Percentiles rank a stretch among this genome's conserved stretches.
These are phyloP conservation scores for Xylariaceae sp. DNA, from an alignment of 2,329 filamentous ascomycete species.

Conservation along the genomic window DNA sequence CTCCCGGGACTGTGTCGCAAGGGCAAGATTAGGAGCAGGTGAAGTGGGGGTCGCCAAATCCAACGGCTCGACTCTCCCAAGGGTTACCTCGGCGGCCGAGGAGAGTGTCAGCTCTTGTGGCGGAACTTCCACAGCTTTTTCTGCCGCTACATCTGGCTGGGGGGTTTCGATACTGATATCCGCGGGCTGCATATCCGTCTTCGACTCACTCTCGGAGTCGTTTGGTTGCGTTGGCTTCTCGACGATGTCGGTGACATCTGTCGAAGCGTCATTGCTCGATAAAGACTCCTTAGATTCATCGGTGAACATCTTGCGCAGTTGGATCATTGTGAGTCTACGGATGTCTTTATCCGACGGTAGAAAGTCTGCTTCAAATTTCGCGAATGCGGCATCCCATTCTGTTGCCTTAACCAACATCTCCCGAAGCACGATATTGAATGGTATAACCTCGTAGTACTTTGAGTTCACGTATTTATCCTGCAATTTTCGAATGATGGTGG, in stretches of 20 bases:
- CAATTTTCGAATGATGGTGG: conserved; percentile 67
- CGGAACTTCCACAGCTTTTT: conserved; percentile 11
- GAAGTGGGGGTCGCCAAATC: conserved; percentile 43
- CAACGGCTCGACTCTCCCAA: conserved; percentile 45
- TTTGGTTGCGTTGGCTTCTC: conserved; percentile 41
- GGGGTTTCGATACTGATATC: conserved; percentile 11
- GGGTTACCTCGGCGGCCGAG: conserved; percentile 29
- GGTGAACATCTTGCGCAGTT: conserved; percentile 91
- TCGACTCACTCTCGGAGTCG: conserved; percentile 15
- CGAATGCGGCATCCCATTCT: conserved; percentile 88
- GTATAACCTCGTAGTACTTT: conserved; percentile 95
- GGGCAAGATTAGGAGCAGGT: conserved; percentile 13
- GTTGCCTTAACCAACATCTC: conserved; percentile 90
- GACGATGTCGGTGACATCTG: conserved; percentile 48
- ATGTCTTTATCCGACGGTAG: conserved; percentile 96
- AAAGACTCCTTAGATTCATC: conserved; percentile 80
- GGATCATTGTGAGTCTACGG: conserved; percentile 81
- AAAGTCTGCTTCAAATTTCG: conserved; percentile 87
- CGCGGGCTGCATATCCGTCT: conserved; percentile 14
- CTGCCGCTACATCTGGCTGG: conserved; percentile 11
- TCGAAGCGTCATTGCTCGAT: conserved; percentile 62
- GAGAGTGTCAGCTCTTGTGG: conserved; percentile 28
- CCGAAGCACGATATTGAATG: conserved; percentile 81
- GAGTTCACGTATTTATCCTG: conserved; percentile 90
- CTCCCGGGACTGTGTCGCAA: no score